Percentiles rank a stretch among this genome's conserved stretches.
Evolutionary conservation across 805 yeast genomes (phyloP).

Genomic region (Candida patagonica): DNA sequence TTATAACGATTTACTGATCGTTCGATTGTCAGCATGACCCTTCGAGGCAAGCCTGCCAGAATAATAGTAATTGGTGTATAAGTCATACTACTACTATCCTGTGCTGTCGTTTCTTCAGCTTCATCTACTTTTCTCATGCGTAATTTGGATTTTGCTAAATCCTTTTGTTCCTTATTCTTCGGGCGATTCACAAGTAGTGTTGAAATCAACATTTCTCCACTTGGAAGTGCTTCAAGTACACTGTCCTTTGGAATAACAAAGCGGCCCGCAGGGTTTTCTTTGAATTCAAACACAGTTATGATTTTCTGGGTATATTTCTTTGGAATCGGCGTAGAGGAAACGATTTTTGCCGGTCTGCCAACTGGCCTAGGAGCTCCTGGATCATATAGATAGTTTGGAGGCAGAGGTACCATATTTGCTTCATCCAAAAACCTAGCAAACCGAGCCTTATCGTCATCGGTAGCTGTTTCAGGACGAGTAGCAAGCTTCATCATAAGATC

Average conservation of each 20-base stretch:
- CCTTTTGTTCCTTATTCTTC: slow-evolving; percentile 7
- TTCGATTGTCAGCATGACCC: slow-evolving; percentile 52
- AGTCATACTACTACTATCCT: slow-evolving; percentile 7
- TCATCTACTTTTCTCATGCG: slow-evolving; percentile 10
- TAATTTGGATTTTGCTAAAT: slow-evolving; percentile 22
- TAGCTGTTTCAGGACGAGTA: neutral
- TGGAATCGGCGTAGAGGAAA: slow-evolving; percentile 14
- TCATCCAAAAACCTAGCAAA: neutral
- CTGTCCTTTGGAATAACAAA: slow-evolving; percentile 70
- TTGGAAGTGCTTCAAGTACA: slow-evolving; percentile 45
- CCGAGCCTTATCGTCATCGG: neutral
- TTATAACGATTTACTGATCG: slow-evolving; percentile 55
- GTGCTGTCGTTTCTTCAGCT: slow-evolving; percentile 3
- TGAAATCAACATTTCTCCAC: slow-evolving; percentile 31
- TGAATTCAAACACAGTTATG: slow-evolving; percentile 74
- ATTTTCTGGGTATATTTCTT: slow-evolving; percentile 61
- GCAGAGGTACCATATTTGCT: neutral
- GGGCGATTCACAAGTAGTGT: slow-evolving; percentile 25
- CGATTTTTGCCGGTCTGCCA: slow-evolving; percentile 9
- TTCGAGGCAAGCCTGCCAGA: slow-evolving; percentile 53
- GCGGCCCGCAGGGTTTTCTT: slow-evolving; percentile 68
- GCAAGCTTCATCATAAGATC: slow-evolving; percentile 1
- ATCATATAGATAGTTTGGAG: slow-evolving; percentile 1
- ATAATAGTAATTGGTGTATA: slow-evolving; percentile 58
- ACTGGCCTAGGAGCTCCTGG: neutral